Evolutionary conservation across 768 basidiomycete species (phyloP), one percentile per base, ranked within the genome.

Genomic region (Bullera alba): DNA sequence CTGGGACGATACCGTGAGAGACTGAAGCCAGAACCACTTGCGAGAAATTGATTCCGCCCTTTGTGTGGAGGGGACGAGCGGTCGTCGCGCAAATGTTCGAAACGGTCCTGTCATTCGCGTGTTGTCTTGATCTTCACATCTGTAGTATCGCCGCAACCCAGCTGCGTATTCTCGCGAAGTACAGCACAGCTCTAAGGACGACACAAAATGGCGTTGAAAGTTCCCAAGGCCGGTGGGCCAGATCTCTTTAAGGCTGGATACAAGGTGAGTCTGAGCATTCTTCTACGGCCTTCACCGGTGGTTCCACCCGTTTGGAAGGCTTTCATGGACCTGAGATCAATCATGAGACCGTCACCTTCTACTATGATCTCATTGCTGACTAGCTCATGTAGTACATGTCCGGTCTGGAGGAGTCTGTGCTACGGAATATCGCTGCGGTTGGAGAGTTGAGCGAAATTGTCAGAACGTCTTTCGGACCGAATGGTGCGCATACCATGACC

Each of bases 201-300:
- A 19, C 14, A 29, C n/a, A 53, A 8, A 19, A 96, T 96, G 92
- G 83, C 90, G 56, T 79, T 96, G 65, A 91, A 91, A 78, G 89
- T 96, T 17, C 92, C 91, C 25, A 91, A 91, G 74, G 77, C 84
- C 46, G 67, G 67, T 22, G 86, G 84, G 57, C 69, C 91, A 35
- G 89, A 91, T 73, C 81, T 99, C 34, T 97, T 99, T 80, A 96
- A 96, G 74, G 88, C 95, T 27, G 93, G 93, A 22, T 91, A 89
- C 80, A 95, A 93, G 79, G 90, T 86, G 55, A 16, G 74, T 67
- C 12, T 22, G 38, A 14, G 38, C n/a, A 8, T n/a, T n/a, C 32
- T 34, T 34, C 32, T 34, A 34, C 32, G 32, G n/a, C 10, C 32
- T 34, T 34, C 32, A 10, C 8, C 32, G 21, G 10, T 34, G 32